These are phyloP conservation scores for Rhizophagus clarus DNA, from an alignment of 192 early-diverging fungal genomes.

Conservation along the genomic window DNA sequence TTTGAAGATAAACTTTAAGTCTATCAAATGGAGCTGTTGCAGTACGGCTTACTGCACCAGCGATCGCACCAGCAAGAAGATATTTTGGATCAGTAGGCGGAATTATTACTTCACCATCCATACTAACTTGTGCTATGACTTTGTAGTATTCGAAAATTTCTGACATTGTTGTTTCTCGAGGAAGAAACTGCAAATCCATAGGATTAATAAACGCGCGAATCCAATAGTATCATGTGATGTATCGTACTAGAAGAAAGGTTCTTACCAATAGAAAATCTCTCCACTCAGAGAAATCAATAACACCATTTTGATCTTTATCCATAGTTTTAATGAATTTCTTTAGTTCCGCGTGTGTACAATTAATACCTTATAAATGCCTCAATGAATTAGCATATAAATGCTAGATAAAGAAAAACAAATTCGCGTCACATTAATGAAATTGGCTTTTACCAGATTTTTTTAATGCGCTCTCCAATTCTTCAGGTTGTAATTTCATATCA, in stretches of 20 bases:
- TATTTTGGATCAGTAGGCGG: slow-evolving; percentile 62
- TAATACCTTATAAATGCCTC: slow-evolving; percentile 38
- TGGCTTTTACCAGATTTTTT: slow-evolving; percentile 48
- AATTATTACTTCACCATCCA: slow-evolving; percentile 68
- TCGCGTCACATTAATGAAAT: background rate
- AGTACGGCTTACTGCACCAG: slow-evolving; percentile 72
- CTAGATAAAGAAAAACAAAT: background rate
- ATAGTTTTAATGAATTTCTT: slow-evolving; percentile 59
- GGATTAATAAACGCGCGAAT: background rate
- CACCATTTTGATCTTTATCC: slow-evolving; percentile 66
- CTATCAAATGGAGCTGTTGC: slow-evolving; percentile 75
- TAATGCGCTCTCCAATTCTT: slow-evolving; percentile 59
- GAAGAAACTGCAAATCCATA: slow-evolving; percentile 49
- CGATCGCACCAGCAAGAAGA: slow-evolving; percentile 69
- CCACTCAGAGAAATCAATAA: slow-evolving; percentile 70
- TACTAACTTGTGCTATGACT: slow-evolving; percentile 60
- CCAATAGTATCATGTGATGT: background rate
- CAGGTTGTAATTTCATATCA: slow-evolving; percentile 54
- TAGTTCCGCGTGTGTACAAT: slow-evolving; percentile 60
- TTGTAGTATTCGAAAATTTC: slow-evolving; percentile 67
- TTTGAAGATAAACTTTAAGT: slow-evolving; percentile 59
- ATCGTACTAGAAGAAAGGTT: background rate
- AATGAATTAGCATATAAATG: background rate
- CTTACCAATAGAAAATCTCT: slow-evolving; percentile 61
- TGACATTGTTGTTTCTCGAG: slow-evolving; percentile 58